Conservation (phyloP, 345 rosid genomes). For the Salix dunnii region DNA sequence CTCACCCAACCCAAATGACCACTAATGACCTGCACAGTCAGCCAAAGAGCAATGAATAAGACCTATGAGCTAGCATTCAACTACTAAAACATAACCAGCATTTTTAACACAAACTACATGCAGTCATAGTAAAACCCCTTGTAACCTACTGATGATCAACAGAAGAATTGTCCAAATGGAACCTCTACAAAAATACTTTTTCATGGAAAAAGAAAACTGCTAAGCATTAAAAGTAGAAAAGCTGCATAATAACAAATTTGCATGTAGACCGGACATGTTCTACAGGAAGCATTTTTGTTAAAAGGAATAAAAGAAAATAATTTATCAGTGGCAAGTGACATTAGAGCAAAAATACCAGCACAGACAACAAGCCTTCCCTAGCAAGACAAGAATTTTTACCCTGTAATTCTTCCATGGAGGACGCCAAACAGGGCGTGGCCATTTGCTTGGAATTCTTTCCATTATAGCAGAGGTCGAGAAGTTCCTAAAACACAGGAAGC, state of each 20-base stretch:
- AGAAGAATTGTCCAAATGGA: not conserved
- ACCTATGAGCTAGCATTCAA: not conserved
- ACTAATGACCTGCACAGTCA: conserved; percentile 61
- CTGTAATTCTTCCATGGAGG: conserved; percentile 99
- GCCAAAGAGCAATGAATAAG: conserved; percentile 13
- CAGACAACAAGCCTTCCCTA: not conserved
- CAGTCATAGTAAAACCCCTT: not conserved
- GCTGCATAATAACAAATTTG: not conserved
- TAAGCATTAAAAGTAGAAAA: not conserved
- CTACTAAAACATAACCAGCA: not conserved
- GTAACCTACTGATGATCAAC: not conserved
- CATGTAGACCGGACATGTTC: not conserved
- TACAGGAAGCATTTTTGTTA: not conserved
- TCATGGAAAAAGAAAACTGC: not conserved
- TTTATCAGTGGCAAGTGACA: not conserved
- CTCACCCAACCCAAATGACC: conserved; percentile 99
- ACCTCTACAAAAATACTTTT: too few species aligned
- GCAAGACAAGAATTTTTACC: conserved; percentile 39
- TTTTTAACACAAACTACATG: not conserved
- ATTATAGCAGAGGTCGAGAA: conserved; percentile 77
- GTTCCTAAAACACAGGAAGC: conserved; percentile 42
- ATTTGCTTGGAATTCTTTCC: conserved; percentile 94
- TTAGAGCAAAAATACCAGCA: not conserved
- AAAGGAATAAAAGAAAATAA: not conserved
- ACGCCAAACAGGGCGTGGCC: conserved; percentile 99